Percentiles rank a stretch among this genome's conserved stretches.
Conservation (phyloP, 257 asterid species). For the Fraxinus cuspidata region DNA sequence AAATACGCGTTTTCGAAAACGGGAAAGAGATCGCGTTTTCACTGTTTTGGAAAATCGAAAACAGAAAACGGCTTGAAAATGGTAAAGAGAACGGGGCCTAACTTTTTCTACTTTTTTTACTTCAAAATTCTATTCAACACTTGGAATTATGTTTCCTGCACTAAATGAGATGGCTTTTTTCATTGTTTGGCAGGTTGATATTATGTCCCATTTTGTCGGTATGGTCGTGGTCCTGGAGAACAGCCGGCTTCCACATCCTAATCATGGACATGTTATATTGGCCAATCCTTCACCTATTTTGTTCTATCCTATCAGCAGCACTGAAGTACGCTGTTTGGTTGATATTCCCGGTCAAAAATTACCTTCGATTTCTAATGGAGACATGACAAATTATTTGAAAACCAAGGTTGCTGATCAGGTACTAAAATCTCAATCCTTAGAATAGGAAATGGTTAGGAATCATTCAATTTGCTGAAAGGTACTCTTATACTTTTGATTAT, state of each 20-base stretch:
- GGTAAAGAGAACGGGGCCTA: too few species aligned
- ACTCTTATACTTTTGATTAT: neutral
- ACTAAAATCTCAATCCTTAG: neutral
- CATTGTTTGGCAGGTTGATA: slow-evolving; percentile 33
- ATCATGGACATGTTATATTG: slow-evolving; percentile 50
- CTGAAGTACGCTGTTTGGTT: slow-evolving; percentile 47
- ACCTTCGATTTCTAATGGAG: slow-evolving; percentile 51
- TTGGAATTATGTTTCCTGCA: too few species aligned
- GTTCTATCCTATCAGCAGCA: slow-evolving; percentile 56
- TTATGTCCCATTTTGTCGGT: slow-evolving; percentile 53
- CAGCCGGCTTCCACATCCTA: slow-evolving; percentile 48
- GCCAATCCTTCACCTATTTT: slow-evolving; percentile 53
- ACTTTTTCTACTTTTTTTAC: too few species aligned
- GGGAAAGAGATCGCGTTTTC: too few species aligned
- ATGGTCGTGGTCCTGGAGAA: slow-evolving; percentile 50
- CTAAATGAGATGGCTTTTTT: neutral
- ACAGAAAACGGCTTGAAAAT: too few species aligned
- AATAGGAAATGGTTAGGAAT: slow-evolving; percentile 3
- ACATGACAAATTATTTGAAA: slow-evolving; percentile 45
- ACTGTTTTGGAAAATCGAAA: too few species aligned
- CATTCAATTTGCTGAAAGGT: neutral
- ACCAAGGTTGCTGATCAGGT: slow-evolving; percentile 54
- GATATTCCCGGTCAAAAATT: slow-evolving; percentile 47
- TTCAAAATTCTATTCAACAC: too few species aligned
- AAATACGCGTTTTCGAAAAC: too few species aligned